Evolutionary conservation across 192 early-diverging fungal genomes (phyloP).

Genomic region (Podila epigama): DNA sequence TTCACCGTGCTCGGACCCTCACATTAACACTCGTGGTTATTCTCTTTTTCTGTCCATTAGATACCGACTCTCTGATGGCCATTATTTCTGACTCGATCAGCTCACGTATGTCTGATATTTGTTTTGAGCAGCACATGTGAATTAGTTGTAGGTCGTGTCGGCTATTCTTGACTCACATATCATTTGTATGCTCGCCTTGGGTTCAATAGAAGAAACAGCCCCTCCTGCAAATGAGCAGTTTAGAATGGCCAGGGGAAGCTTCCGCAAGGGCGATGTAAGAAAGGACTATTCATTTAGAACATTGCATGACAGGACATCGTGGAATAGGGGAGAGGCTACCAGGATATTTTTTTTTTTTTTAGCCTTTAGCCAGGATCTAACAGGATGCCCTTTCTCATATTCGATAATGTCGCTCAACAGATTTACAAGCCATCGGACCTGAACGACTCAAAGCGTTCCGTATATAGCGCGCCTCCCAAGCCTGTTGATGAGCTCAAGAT

Average conservation of each 20-base stretch:
- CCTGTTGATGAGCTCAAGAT: conserved; percentile 49
- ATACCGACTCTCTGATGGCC: conserved; percentile 18
- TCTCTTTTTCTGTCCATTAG: neutral
- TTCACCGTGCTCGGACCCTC: too few species aligned
- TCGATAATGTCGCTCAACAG: conserved; percentile 1
- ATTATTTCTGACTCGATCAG: conserved; percentile 34
- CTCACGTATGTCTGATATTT: conserved; percentile 16
- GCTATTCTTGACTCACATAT: neutral
- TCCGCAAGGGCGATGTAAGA: conserved; percentile 47
- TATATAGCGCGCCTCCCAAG: conserved; percentile 24
- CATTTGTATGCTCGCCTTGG: neutral
- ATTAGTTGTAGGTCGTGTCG: neutral
- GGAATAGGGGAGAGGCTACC: too few species aligned
- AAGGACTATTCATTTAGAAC: too few species aligned
- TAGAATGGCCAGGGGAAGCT: conserved; percentile 34
- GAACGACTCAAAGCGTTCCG: conserved; percentile 15
- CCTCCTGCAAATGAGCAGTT: conserved; percentile 15
- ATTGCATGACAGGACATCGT: neutral
- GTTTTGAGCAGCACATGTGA: too few species aligned
- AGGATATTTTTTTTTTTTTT: too few species aligned
- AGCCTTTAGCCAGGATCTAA: neutral
- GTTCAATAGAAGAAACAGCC: conserved; percentile 13
- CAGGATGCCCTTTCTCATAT: neutral
- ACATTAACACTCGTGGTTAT: neutral
- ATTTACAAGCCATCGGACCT: conserved; percentile 42